Conservation (phyloP, 1,139 yeast genomes). For the Meyerozyma smithsonii region DNA sequence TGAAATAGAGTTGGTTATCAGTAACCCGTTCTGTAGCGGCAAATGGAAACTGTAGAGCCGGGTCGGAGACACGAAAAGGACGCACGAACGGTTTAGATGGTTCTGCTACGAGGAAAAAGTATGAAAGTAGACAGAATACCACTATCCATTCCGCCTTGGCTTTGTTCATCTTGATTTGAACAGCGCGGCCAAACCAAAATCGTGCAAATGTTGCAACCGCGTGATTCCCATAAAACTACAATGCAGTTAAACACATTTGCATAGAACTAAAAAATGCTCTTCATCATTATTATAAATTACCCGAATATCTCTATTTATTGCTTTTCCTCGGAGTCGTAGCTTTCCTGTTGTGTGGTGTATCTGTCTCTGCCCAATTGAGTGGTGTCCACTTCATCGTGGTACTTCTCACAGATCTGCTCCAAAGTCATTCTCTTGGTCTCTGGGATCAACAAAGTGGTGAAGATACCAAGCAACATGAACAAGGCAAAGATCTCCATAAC, state of each 20-base stretch:
- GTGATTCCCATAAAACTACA: no score
- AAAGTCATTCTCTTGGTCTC: constrained; percentile 88
- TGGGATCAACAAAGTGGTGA: constrained; percentile 64
- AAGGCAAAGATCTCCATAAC: constrained; percentile 91
- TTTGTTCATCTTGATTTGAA: neutral
- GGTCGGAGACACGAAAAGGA: constrained; percentile 15
- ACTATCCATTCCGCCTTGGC: constrained; percentile 16
- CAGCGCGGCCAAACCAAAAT: neutral
- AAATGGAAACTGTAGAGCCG: constrained; percentile 17
- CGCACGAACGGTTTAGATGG: constrained; percentile 16
- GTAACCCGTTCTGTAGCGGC: constrained; percentile 17
- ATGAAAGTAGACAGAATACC: constrained; percentile 12
- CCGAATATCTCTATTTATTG: constrained; percentile 5
- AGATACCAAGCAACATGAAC: constrained; percentile 78
- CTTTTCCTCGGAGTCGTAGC: constrained; percentile 23
- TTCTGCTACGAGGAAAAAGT: constrained; percentile 17
- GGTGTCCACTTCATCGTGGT: constrained; percentile 69
- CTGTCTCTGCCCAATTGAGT: constrained; percentile 36
- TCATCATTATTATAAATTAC: neutral
- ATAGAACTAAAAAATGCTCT: constrained; percentile 1
- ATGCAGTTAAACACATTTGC: no score
- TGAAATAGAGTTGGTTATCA: constrained; percentile 15
- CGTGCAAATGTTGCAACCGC: neutral
- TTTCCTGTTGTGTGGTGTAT: constrained; percentile 26
- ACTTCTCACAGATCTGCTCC: constrained; percentile 72